These are phyloP conservation scores for Protomyces lactucae-debilis DNA, from an alignment of 1,139 yeast genomes.

Conservation along the genomic window DNA sequence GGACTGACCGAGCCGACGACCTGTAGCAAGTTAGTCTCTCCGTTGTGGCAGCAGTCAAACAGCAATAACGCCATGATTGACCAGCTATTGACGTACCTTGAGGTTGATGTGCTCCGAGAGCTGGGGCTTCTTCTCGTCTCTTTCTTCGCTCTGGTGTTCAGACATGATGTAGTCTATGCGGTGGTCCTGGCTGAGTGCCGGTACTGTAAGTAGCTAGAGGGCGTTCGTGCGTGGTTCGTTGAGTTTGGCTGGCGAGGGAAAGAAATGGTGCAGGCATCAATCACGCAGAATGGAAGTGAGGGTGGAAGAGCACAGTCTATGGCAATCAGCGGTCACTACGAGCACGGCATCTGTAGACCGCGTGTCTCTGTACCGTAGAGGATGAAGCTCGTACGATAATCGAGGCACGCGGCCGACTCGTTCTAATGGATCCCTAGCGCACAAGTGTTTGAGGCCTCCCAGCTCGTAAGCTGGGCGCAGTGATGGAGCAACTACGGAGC, in stretches of 20 bases:
- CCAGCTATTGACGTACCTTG: conserved; percentile 1
- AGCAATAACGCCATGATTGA: background rate
- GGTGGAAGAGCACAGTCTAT: no score
- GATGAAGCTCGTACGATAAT: background rate
- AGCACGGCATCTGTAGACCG: background rate
- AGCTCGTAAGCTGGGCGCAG: background rate
- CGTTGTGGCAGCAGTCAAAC: background rate
- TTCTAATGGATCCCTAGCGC: conserved; percentile 24
- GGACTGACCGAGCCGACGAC: conserved; percentile 1
- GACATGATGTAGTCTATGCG: background rate
- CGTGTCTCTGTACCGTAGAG: background rate
- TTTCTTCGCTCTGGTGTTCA: conserved; percentile 5
- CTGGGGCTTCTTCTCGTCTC: conserved; percentile 26
- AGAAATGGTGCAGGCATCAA: background rate
- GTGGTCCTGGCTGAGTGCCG: background rate
- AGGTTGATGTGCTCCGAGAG: conserved; percentile 20
- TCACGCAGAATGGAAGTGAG: background rate
- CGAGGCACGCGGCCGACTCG: conserved; percentile 1
- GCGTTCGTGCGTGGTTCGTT: background rate
- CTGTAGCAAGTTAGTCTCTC: background rate
- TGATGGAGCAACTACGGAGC: conserved; percentile 1
- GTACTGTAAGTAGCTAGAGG: background rate
- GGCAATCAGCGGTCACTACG: no score
- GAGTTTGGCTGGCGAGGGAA: background rate
- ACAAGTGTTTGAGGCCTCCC: conserved; percentile 27